These are phyloP conservation scores for Suhomyces kunorum DNA, from an alignment of 1,139 yeast species.

Conservation along the genomic window DNA sequence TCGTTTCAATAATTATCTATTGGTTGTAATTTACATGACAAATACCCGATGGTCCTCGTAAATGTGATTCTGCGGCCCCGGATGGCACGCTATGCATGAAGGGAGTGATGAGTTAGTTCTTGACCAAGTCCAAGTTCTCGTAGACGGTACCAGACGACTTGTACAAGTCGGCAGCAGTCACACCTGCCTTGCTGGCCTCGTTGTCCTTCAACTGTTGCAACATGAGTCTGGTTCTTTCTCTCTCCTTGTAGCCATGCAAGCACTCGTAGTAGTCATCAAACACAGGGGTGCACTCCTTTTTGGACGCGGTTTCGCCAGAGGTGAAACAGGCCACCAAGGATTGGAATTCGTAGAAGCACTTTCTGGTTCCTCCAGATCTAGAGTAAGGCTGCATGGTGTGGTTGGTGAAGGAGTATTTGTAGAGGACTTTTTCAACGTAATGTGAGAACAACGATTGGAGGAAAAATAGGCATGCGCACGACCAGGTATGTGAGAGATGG, in stretches of 20 bases:
- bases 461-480: constrained; percentile 9
- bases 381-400: constrained; percentile 49
- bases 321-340: constrained; percentile 49
- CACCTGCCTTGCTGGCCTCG: constrained; percentile 42
- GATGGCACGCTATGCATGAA: constrained; percentile 7
- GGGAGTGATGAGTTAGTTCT: constrained; percentile 16
- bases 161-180: constrained; percentile 47
- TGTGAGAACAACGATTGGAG: constrained; percentile 13
- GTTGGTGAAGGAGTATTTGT: constrained; percentile 1
- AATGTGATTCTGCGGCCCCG: constrained; percentile 5
- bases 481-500: neutral
- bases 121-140: constrained; percentile 49
- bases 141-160: constrained; percentile 46
- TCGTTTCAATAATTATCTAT: constrained; percentile 1
- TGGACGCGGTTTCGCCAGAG: constrained; percentile 45
- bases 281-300: constrained; percentile 46
- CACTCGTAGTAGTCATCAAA: constrained; percentile 53
- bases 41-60: constrained; percentile 5
- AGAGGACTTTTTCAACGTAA: constrained; percentile 5
- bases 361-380: constrained; percentile 53
- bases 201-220: constrained; percentile 50
- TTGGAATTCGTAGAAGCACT: constrained; percentile 53
- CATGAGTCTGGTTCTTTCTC: constrained; percentile 49
- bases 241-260: constrained; percentile 51
- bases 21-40: constrained; percentile 6